A percentile compares a stretch with the other conserved stretches of the same genome.
Evolutionary conservation across 495 filamentous ascomycete species (phyloP).

Genomic region (Thozetella sp.): DNA sequence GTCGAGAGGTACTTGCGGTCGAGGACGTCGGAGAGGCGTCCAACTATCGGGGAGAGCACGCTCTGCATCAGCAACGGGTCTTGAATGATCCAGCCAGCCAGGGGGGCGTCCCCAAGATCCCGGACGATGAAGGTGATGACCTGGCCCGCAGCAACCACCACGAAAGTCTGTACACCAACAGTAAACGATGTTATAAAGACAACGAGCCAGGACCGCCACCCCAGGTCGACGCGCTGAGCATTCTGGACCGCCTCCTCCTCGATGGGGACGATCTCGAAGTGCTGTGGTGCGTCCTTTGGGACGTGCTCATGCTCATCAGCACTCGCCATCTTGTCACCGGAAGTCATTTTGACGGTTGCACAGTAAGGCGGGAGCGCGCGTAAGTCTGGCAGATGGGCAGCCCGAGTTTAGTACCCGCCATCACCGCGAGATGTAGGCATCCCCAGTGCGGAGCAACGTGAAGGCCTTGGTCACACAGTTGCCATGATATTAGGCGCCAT

Average conservation of each 20-base stretch:
- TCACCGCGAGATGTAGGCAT: background rate
- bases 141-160: conserved; percentile 55
- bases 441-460: background rate
- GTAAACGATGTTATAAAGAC: conserved; percentile 39
- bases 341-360: background rate
- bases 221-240: conserved; percentile 23
- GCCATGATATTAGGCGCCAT: background rate
- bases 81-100: conserved; percentile 59
- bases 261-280: conserved; percentile 25
- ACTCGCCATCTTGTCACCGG: background rate
- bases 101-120: conserved; percentile 48
- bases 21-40: conserved; percentile 55
- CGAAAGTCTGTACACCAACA: conserved; percentile 45
- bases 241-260: conserved; percentile 28
- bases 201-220: conserved; percentile 40
- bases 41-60: conserved; percentile 54
- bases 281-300: background rate
- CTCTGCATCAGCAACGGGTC: conserved; percentile 55
- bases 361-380: too few species aligned
- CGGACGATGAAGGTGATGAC: conserved; percentile 57
- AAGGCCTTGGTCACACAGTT: background rate
- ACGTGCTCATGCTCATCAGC: background rate
- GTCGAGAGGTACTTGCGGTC: conserved; percentile 53
- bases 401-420: too few species aligned
- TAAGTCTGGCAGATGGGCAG: too few species aligned